Base-by-base conservation (phyloP, 2,329 filamentous ascomycete species). In the Alternaria conjuncta region DNA sequence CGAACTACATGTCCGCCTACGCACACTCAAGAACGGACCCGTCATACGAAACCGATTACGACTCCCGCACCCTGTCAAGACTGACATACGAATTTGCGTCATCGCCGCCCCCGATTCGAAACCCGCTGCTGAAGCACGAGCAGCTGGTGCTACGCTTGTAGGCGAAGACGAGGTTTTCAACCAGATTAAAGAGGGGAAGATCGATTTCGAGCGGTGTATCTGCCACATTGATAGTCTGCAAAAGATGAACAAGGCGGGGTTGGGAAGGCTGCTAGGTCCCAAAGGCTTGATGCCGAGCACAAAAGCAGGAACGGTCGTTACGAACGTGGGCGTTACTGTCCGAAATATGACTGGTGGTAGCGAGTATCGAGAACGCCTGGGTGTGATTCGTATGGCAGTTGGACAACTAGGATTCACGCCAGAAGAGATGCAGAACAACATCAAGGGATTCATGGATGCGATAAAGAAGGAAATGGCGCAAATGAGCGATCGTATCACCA, bases 401-500 rank as follows among this genome's bases (percentile, higher is more conserved):
- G 96, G 95, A 6, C 94, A 97, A 82, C 82, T 99, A 76, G 91
- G 88, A 1, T 97, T 97, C 82, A 92, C 93, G 7, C 94, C 96
- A 4, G 90, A 96, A 73, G 89, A 96, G 86, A 82, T 99, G 82
- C 88, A 90, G 77, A 88, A 88, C 68, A 99, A 99, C 78, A 86
- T 99, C 79, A 91, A 90, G 81, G 84, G 88, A 23, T 88, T 97
- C 66, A 85, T 98, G 74, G 86, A 86, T 21, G 86, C 89, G 73
- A 78, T 98, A 71, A 97, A 93, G 87, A 88, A 88, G 73, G 93
- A 97, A 77, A 90, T 94, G 51, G 83, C 84, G 15, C 84, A 80
- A 11, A 72, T 94, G 73, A 88, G 87, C 67, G 88, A 92, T 70
- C 83, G 85, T 60, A 86, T 89, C 55, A 84, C 82, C 58, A 96